A percentile compares a stretch with the other conserved stretches of the same genome.
These are phyloP conservation scores for Boletus speciosus DNA, from an alignment of 768 basidiomycete genomes.

Conservation along the genomic window DNA sequence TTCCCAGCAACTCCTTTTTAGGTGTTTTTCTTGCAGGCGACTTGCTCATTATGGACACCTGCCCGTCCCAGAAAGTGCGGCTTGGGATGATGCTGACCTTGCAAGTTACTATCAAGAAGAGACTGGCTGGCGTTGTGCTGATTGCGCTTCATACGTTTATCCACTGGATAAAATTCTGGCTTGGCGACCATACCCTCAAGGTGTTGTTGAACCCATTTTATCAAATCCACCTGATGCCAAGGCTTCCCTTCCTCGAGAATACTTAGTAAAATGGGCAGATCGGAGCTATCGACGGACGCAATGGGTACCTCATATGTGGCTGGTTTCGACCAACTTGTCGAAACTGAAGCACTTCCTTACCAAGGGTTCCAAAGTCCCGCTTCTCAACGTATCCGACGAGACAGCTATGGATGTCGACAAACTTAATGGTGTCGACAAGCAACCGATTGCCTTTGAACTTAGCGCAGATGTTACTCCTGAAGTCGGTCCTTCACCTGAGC, in stretches of 20 bases:
- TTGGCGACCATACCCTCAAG: slow-evolving; percentile 79
- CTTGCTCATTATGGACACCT: slow-evolving; percentile 80
- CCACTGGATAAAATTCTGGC: slow-evolving; percentile 82
- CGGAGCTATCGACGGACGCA: slow-evolving; percentile 74
- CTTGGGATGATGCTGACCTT: slow-evolving; percentile 39
- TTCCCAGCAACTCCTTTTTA: slow-evolving; percentile 58
- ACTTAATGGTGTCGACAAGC: slow-evolving; percentile 18
- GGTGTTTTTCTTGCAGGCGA: slow-evolving; percentile 82
- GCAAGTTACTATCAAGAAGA: slow-evolving; percentile 58
- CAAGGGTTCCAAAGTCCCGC: slow-evolving; percentile 63
- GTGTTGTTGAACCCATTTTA: slow-evolving; percentile 51
- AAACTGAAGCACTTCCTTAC: slow-evolving; percentile 77
- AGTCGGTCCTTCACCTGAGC: slow-evolving; percentile 29
- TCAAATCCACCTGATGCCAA: slow-evolving; percentile 50
- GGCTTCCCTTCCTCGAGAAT: slow-evolving; percentile 74
- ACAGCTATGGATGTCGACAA: slow-evolving; percentile 28
- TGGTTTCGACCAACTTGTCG: slow-evolving; percentile 58
- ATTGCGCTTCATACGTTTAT: slow-evolving; percentile 72
- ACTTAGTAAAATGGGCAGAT: slow-evolving; percentile 86
- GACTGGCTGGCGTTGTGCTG: slow-evolving; percentile 65
- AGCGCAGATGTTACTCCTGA: slow-evolving; percentile 35
- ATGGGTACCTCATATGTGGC: slow-evolving; percentile 95
- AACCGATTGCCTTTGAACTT: slow-evolving; percentile 39
- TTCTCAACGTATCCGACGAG: slow-evolving; percentile 44
- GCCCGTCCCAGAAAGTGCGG: slow-evolving; percentile 40